A percentile compares a stretch with the other conserved stretches of the same genome.
phyloP scores from a whole-genome alignment of 2,329 filamentous ascomycete genomes.

The Monosporascus ibericus region DNA sequence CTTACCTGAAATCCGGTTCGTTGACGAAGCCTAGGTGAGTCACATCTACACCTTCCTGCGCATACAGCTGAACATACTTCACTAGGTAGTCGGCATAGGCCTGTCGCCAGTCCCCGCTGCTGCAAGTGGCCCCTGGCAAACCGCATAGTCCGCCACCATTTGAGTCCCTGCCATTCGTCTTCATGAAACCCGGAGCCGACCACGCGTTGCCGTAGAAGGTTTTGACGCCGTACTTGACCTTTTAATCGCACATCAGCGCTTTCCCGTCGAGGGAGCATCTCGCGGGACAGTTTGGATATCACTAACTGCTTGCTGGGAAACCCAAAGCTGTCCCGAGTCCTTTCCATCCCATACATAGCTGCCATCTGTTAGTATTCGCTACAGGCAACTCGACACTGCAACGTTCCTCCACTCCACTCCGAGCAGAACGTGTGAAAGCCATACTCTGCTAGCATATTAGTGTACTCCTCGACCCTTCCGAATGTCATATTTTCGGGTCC shows the following conservation, averaged over 20 bases:
- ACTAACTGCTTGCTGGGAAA: conserved; percentile 8
- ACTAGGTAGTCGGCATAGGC: conserved; percentile 32
- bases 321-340: conserved; percentile 5
- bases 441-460: neutral
- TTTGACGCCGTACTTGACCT: conserved; percentile 32
- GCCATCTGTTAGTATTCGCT: neutral
- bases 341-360: conserved; percentile 6
- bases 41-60: conserved; percentile 2
- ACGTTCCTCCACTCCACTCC: too few species aligned
- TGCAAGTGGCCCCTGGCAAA: conserved; percentile 23
- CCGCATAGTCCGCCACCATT: conserved; percentile 25
- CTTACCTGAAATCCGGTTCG: conserved; percentile 7
- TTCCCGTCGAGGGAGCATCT: neutral
- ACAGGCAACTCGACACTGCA: too few species aligned
- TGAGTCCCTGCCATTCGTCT: conserved; percentile 25
- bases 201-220: conserved; percentile 35
- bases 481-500: too few species aligned
- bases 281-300: neutral
- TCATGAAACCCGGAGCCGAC: conserved; percentile 28
- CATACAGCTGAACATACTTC: conserved; percentile 30
- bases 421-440: too few species aligned
- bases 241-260: neutral
- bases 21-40: conserved; percentile 6
- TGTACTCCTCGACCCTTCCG: neutral
- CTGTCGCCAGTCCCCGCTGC: conserved; percentile 28